Base-by-base conservation (phyloP, 225 moss, liverwort and hornwort genomes). In the Antitrichia curtipendula region DNA sequence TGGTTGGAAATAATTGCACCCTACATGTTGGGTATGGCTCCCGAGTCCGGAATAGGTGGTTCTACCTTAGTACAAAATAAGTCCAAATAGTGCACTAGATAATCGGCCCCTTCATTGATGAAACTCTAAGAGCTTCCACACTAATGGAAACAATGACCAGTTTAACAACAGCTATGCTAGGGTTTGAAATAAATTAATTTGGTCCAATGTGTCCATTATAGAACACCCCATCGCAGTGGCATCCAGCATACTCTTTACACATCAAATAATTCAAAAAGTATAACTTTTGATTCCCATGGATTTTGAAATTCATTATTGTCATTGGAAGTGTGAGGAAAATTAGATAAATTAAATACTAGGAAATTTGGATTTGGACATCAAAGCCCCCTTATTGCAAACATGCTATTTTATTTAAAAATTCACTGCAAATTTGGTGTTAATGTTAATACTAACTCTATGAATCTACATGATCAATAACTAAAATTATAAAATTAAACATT, bases 101-200 rank as follows among this genome's bases (percentile, higher is more conserved):
- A 32, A 65, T 65, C n/a, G n/a, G 10, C 4, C 6, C 20, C 20
- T 65, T 65, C 20, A 36, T 36, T 11, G 3, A 65, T 65, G 36
- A 36, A 36, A 10, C 1, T 36, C 3, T 36, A 21, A n/a, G 11
- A 65, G 11, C n/a, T 65, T n/a, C 5, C 1, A 3, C 21, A n/a
- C n/a, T n/a, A 65, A 65, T 65, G 6, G 36, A 36, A 36, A 19
- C 66, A n/a, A 66, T 66, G n/a, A 12, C 6, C 1, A 66, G 2
- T 38, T 0, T 1, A 1, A 68, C 66, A 68, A 68, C 0, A 0
- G 2, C 7, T 68, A 12, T 66, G 1, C 1, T 22, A 2, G 22
- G 12, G 1, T 38, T 22, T 38, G 22, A 7, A 68, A 68, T 68
- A 68, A 68, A 68, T 38, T 22, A 38, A 7, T 22, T 12, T 38